Conservation (phyloP, 768 basidiomycete species). For the Zangia roseola region DNA sequence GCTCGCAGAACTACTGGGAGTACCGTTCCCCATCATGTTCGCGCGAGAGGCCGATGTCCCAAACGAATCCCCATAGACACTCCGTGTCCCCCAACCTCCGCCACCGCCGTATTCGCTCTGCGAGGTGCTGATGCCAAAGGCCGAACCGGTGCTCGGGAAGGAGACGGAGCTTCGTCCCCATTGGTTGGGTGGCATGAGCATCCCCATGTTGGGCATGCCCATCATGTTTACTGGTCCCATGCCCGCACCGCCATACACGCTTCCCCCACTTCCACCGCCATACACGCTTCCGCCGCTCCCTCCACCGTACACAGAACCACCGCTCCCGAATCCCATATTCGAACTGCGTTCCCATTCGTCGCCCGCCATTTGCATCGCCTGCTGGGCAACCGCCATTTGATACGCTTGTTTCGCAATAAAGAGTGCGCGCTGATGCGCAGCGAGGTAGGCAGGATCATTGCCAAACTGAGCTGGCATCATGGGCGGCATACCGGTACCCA, state of each 20-base stretch:
- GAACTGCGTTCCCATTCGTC: conserved; percentile 90
- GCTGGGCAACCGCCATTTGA: conserved; percentile 87
- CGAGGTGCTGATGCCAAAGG: conserved; percentile 55
- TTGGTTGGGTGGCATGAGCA: conserved; percentile 35
- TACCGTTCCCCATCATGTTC: background rate
- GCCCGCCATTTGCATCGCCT: conserved; percentile 84
- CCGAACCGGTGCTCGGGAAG: conserved; percentile 50
- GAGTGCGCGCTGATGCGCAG: conserved; percentile 87
- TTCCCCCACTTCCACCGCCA: conserved; percentile 37
- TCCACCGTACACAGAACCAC: conserved; percentile 36
- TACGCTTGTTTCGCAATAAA: conserved; percentile 85
- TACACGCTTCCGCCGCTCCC: conserved; percentile 47
- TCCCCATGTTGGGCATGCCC: conserved; percentile 38
- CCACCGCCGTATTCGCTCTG: conserved; percentile 65
- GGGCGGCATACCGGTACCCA: conserved; percentile 21
- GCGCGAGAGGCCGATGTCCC: conserved; percentile 36
- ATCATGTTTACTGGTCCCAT: conserved; percentile 42
- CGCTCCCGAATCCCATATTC: conserved; percentile 42
- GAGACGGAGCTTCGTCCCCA: conserved; percentile 49
- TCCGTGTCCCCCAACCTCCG: conserved; percentile 53
- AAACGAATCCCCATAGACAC: conserved; percentile 70
- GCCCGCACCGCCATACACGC: conserved; percentile 33
- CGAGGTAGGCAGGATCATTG: conserved; percentile 58
- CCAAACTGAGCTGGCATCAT: conserved; percentile 42
- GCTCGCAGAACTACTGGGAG: conserved; percentile 16